These are phyloP conservation scores for Thraustochytrium striatum DNA, from an alignment of 352 stramenopile species.

Conservation along the genomic window DNA sequence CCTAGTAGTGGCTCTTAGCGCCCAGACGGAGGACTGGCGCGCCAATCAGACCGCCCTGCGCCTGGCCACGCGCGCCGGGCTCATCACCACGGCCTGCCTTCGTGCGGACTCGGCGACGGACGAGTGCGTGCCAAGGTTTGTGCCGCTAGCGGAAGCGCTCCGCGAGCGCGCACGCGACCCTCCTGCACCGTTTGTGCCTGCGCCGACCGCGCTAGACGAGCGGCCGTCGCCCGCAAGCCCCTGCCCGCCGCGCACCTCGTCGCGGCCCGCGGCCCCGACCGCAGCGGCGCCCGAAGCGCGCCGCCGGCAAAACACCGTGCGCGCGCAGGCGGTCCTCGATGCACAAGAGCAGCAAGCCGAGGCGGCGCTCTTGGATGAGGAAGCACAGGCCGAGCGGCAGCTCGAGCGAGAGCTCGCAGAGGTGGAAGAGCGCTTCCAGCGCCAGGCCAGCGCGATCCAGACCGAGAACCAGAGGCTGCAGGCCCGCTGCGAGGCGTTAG, in stretches of 20 bases:
- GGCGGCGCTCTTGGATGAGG: neutral
- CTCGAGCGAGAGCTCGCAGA: neutral
- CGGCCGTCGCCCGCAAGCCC: neutral
- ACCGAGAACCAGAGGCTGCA: neutral
- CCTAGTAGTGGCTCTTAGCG: neutral
- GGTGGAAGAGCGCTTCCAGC: neutral
- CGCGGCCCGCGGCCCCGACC: neutral
- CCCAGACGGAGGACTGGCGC: neutral
- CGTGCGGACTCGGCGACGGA: neutral
- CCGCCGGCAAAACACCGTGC: neutral
- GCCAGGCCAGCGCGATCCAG: neutral
- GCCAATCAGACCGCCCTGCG: constrained; percentile 3
- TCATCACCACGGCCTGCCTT: constrained; percentile 29
- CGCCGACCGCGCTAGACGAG: neutral
- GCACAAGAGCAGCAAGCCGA: neutral
- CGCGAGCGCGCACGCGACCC: neutral
- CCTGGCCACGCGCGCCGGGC: neutral
- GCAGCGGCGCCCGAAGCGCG: neutral
- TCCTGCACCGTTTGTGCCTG: neutral
- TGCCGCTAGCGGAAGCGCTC: neutral
- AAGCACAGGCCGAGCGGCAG: neutral
- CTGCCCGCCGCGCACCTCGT: neutral
- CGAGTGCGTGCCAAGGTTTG: neutral
- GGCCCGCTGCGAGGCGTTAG: neutral
- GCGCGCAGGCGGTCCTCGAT: neutral